Base-by-base conservation (phyloP, 179 eudicot genomes). In the Sideroxylon spinosum region DNA sequence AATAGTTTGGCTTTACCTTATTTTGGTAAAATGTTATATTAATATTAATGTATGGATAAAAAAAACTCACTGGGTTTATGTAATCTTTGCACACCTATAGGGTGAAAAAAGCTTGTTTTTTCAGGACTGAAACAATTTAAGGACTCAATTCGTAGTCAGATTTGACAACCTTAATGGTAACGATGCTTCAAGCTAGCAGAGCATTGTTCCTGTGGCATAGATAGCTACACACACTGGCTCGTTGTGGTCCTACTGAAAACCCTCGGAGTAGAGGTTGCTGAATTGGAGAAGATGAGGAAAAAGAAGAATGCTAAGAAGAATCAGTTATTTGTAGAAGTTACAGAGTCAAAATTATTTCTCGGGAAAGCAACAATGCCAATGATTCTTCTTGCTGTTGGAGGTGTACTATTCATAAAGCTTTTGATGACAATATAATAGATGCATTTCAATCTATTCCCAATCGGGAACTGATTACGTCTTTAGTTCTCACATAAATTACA, bases 321-420 rank as follows among this genome's bases (percentile, higher is more conserved):
- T 53, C 87, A 89, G 57, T 53, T 91, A 74, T 88, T 89, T 86
- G 98, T 94, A 7, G 83, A 92, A 76, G 91, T 88, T 77, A 95
- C 92, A 1, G 98, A 92, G 80, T 85, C 98, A 22, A 37, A 3
- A 71, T 48, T 88, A 12, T 93, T 64, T 61, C 89, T 90, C n/a
- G 98, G 92, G 78, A 93, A 97, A 17, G 95, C 95, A 65, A 83
- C 89, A 22, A 79, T 87, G 92, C 97, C 98, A 4, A 76, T 92
- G 91, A 79, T 93, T 71, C 85, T 89, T 64, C 85, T 91, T 64
- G 94, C 78, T 61, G 98, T 89, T 53, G 98, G 94, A n/a, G 86
- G 84, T 81, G 98, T 91, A 17, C 78, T 92, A 49, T 89, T 88
- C 74, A 97, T 93, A 4, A 92, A 92, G 79, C 85, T 93, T 55